A percentile compares a stretch with the other conserved stretches of the same genome.
phyloP scores from a whole-genome alignment of 2,329 filamentous ascomycete genomes.

The Cryphonectria radicalis region DNA sequence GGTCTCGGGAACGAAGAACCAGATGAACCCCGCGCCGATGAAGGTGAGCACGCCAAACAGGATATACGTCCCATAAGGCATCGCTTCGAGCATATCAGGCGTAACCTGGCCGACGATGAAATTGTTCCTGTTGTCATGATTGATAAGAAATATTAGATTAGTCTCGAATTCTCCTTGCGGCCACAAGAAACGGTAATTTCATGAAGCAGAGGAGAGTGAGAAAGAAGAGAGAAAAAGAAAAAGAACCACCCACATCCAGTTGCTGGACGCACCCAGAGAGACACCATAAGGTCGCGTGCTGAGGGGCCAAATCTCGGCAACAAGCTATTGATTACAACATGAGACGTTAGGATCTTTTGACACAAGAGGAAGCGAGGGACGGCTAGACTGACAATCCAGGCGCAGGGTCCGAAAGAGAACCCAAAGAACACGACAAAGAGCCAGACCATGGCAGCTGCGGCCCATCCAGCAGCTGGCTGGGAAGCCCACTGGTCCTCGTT shows the following conservation, averaged over 20 bases:
- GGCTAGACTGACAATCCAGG: conserved; percentile 59
- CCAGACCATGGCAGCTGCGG: conserved; percentile 70
- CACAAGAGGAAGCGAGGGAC: too few relatives aligned
- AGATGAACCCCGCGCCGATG: conserved; percentile 64
- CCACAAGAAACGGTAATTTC: too few relatives aligned
- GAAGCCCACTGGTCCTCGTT: conserved; percentile 62
- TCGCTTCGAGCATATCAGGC: conserved; percentile 66
- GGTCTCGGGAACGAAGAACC: conserved; percentile 68
- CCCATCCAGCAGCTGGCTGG: conserved; percentile 70
- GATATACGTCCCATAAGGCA: conserved; percentile 73
- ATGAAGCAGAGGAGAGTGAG: too few relatives aligned
- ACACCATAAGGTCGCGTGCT: conserved; percentile 73
- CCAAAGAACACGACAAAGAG: conserved; percentile 76
- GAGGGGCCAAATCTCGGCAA: conserved; percentile 76
- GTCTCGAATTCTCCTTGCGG: not conserved
- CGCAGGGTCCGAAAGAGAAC: conserved; percentile 75
- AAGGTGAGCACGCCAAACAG: conserved; percentile 70
- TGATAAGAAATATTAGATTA: too few relatives aligned
- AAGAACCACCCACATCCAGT: conserved; percentile 59
- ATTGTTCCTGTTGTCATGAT: conserved; percentile 46
- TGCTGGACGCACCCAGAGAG: conserved; percentile 67
- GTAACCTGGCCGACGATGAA: conserved; percentile 72
- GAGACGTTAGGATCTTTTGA: not conserved
- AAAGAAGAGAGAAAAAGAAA: not conserved
- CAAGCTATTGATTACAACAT: conserved; percentile 46